A percentile compares a stretch with the other conserved stretches of the same genome.
phyloP scores from a whole-genome alignment of 2,329 filamentous ascomycete species.

The Diaporthe eres region DNA sequence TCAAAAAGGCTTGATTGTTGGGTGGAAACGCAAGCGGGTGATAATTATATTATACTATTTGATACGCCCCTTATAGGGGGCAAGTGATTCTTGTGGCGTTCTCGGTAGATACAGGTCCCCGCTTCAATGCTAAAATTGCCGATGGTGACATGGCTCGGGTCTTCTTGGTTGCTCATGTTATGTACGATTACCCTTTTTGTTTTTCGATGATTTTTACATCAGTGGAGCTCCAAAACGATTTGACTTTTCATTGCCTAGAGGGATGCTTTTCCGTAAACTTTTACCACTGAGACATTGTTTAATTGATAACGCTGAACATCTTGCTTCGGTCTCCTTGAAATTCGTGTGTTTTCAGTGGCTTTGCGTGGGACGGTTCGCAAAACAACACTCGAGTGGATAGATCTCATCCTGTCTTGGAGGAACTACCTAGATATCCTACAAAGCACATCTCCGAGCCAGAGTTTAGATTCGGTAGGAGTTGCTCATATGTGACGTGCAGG shows the following conservation, averaged over 20 bases:
- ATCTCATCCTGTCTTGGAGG: too few relatives aligned
- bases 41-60: background rate
- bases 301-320: background rate
- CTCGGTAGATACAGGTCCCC: constrained; percentile 18
- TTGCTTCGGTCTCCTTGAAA: background rate
- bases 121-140: constrained; percentile 18
- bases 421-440: too few relatives aligned
- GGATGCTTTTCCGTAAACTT: background rate
- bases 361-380: background rate
- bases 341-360: background rate
- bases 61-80: background rate
- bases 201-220: background rate
- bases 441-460: too few relatives aligned
- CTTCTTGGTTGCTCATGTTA: background rate
- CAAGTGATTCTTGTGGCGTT: constrained; percentile 1
- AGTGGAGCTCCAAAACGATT: background rate
- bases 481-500: too few relatives aligned
- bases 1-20: background rate
- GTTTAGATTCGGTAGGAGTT: too few relatives aligned
- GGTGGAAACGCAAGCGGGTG: background rate
- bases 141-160: background rate
- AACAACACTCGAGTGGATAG: too few relatives aligned
- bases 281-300: background rate
- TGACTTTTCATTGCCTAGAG: background rate
- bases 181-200: background rate